phyloP scores from a whole-genome alignment of 495 filamentous ascomycete genomes.

The Venustampulla echinocandica region DNA sequence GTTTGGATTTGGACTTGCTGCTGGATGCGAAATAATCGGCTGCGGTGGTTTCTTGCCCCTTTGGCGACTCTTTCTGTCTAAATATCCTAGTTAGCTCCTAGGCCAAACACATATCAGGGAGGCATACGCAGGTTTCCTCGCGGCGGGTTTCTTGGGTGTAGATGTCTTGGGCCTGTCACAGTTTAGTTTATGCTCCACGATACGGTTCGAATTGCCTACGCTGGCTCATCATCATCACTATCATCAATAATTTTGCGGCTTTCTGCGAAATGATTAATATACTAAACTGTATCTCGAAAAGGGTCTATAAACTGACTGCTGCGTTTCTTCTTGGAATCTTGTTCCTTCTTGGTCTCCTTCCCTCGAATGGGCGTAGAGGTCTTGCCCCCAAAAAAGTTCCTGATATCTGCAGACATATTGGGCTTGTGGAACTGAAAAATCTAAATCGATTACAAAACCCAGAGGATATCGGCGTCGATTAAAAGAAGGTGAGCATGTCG shows the following conservation, averaged over 20 bases:
- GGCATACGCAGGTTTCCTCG: constrained; percentile 30
- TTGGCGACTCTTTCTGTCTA: constrained; percentile 33
- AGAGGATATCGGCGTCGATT: no score
- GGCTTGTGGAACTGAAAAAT: background rate
- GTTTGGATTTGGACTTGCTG: constrained; percentile 34
- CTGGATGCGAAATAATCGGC: constrained; percentile 54
- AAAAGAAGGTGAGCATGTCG: background rate
- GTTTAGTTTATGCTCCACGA: constrained; percentile 1
- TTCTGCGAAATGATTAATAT: constrained; percentile 29
- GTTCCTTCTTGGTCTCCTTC: constrained; percentile 33
- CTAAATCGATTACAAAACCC: background rate
- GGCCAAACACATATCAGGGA: background rate
- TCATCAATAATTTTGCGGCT: constrained; percentile 67
- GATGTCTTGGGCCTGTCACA: constrained; percentile 18
- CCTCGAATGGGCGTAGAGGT: constrained; percentile 40
- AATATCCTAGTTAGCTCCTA: background rate
- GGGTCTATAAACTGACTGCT: constrained; percentile 13
- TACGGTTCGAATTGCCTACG: constrained; percentile 5
- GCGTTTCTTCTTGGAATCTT: constrained; percentile 39
- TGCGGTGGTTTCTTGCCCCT: constrained; percentile 46
- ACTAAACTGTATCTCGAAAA: no score
- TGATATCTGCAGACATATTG: constrained; percentile 67
- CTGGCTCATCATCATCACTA: constrained; percentile 59
- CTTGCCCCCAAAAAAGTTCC: constrained; percentile 68
- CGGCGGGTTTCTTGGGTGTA: constrained; percentile 37